phyloP scores from a whole-genome alignment of 1,284 basidiomycete species.

The Singerocomus inundabilis region DNA sequence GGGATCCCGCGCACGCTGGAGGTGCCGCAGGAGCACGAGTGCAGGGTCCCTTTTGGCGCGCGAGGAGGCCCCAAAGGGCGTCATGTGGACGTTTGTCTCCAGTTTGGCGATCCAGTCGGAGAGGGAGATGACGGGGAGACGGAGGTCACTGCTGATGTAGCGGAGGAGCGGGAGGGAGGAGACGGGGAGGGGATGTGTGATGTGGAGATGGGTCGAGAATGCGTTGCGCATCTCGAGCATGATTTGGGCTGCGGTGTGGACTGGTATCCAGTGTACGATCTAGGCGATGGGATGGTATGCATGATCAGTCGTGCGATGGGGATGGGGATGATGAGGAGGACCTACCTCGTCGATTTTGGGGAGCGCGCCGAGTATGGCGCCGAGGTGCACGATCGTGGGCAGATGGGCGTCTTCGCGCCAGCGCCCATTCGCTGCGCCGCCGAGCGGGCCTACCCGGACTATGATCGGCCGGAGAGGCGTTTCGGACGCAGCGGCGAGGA shows the following conservation, averaged over 20 bases:
- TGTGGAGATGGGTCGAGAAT: background rate
- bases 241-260: slow-evolving; percentile 15
- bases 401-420: slow-evolving; percentile 31
- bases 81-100: slow-evolving; percentile 5
- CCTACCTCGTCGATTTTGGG: slow-evolving; percentile 22
- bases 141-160: slow-evolving; percentile 8
- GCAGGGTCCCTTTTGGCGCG: slow-evolving; percentile 3
- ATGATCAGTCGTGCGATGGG: background rate
- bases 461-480: slow-evolving; percentile 30
- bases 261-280: slow-evolving; percentile 24
- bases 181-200: slow-evolving; percentile 16
- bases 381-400: slow-evolving; percentile 30
- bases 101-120: slow-evolving; percentile 19
- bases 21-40: slow-evolving; percentile 12
- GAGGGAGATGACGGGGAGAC: slow-evolving; percentile 17
- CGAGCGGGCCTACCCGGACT: slow-evolving; percentile 42
- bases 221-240: slow-evolving; percentile 18
- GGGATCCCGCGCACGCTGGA: slow-evolving; percentile 1
- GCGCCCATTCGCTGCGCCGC: slow-evolving; percentile 29
- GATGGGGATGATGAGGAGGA: background rate
- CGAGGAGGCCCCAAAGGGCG: background rate
- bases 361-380: slow-evolving; percentile 14
- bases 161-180: slow-evolving; percentile 17
- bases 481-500: slow-evolving; percentile 23
- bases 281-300: background rate